Base-by-base conservation (phyloP, 176 grass and related monocot species). In the Bromus sterilis region DNA sequence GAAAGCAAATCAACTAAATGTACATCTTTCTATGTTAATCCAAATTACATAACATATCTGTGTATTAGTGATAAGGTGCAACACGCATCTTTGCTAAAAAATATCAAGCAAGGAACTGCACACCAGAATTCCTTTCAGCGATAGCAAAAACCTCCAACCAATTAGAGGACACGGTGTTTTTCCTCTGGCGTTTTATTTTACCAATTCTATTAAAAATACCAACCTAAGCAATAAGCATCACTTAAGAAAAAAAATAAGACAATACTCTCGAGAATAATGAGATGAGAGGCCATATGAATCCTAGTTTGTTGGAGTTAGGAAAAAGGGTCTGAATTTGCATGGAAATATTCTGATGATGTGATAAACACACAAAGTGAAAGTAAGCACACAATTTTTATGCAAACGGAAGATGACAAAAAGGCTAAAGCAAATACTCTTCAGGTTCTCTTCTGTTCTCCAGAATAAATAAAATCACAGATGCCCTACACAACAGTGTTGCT, bases 351-450 rank as follows among this genome's bases (percentile, higher is more conserved):
- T n/a, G n/a, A 14, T 26, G 20, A 7, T 21, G 5, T 3, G 34
- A 44, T 57, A 69, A 28, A 24, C n/a, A n/a, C 31, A 33, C 53
- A 83, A 83, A 34, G 1, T 4, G 0, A 35, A 32, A 28, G 37
- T 15, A 71, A 32, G 18, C 37, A 39, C 24, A 46, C 24, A 15
- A 39, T 66, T 7, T 64, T 15, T 20, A 43, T 43, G 25, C 31
- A 23, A 29, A 46, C 46, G 7, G 21, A 59, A 23, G 29, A 18
- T 59, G 8, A 24, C 60, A 84, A 39, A 31, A 44, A 10, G 58
- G 35, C 69, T 7, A 55, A 82, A 88, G 75, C 80, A 88, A 66
- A 46, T 9, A 79, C 20, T 44, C n/a, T 32, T 18, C 25, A 66
- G 42, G 43, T 15, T 80, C 43, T 43, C 44, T 34, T 74, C 59